These are phyloP conservation scores for Saccharomycopsis olivae DNA, from an alignment of 805 yeast genomes.

Conservation along the genomic window DNA sequence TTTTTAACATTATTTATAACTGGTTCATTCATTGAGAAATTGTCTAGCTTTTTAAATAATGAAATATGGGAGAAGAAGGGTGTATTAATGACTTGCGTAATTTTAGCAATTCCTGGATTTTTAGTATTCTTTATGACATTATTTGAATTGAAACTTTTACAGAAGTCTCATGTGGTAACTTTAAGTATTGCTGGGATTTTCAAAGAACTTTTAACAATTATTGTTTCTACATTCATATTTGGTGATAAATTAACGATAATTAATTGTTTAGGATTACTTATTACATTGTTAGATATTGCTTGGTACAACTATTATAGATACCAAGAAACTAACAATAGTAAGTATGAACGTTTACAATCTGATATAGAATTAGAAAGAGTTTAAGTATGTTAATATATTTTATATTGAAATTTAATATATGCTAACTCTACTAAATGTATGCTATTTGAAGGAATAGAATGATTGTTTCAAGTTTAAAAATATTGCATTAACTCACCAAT, in stretches of 20 bases:
- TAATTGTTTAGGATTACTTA: slow-evolving; percentile 61
- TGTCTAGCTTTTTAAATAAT: slow-evolving; percentile 37
- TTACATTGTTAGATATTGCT: slow-evolving; percentile 69
- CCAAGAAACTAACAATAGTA: slow-evolving; percentile 20
- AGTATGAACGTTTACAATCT: background rate
- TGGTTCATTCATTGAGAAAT: slow-evolving; percentile 53
- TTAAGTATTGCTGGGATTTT: slow-evolving; percentile 86
- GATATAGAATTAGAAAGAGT: too few relatives aligned
- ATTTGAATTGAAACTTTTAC: slow-evolving; percentile 74
- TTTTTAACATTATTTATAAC: slow-evolving; percentile 45
- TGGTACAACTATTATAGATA: slow-evolving; percentile 72
- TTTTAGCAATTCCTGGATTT: slow-evolving; percentile 72
- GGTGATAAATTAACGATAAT: slow-evolving; percentile 59
- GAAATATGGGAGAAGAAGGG: slow-evolving; percentile 62
- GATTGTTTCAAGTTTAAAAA: too few relatives aligned
- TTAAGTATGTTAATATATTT: too few relatives aligned
- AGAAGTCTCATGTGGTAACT: slow-evolving; percentile 76
- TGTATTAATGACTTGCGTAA: slow-evolving; percentile 37
- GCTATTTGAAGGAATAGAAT: too few relatives aligned
- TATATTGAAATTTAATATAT: background rate
- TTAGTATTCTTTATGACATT: slow-evolving; percentile 85
- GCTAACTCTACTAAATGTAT: too few relatives aligned
- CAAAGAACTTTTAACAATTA: slow-evolving; percentile 80
- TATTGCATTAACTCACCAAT: slow-evolving; percentile 8
- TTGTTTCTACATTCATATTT: slow-evolving; percentile 55